These are phyloP conservation scores for Periconia sp. DNA, from an alignment of 2,329 filamentous ascomycete species.

Conservation along the genomic window DNA sequence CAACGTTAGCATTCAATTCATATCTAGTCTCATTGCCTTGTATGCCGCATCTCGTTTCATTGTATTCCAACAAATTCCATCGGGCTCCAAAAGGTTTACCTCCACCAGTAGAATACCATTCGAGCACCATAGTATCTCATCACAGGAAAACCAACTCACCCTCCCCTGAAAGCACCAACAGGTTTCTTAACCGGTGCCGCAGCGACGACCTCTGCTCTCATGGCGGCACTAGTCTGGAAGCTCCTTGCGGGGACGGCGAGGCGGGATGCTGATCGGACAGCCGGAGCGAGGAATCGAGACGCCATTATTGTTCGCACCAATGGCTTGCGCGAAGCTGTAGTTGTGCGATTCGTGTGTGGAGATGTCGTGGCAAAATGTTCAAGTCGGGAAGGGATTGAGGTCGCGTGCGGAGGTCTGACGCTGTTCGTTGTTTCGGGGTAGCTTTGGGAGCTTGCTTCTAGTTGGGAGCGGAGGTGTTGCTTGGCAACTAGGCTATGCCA, in stretches of 20 bases:
- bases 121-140: too few relatives aligned
- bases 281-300: slow-evolving; percentile 45
- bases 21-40: background rate
- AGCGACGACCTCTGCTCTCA: slow-evolving; percentile 39
- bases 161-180: slow-evolving; percentile 70
- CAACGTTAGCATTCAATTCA: background rate
- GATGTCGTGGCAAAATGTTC: background rate
- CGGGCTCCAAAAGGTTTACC: background rate
- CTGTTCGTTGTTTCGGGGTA: slow-evolving; percentile 6
- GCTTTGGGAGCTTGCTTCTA: background rate
- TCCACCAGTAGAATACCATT: background rate
- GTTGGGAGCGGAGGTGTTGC: background rate
- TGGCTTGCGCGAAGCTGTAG: slow-evolving; percentile 7
- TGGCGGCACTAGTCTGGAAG: slow-evolving; percentile 45
- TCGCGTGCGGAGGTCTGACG: slow-evolving; percentile 7
- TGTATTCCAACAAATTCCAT: background rate
- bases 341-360: background rate
- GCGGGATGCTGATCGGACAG: slow-evolving; percentile 37
- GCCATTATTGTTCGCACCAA: slow-evolving; percentile 43
- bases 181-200: slow-evolving; percentile 61
- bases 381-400: background rate
- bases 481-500: slow-evolving; percentile 6
- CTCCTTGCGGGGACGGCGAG: slow-evolving; percentile 24
- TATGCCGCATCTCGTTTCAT: background rate
- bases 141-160: slow-evolving; percentile 53